These are phyloP conservation scores for Corynespora cassiicola DNA, from an alignment of 2,329 filamentous ascomycete species.

Conservation along the genomic window DNA sequence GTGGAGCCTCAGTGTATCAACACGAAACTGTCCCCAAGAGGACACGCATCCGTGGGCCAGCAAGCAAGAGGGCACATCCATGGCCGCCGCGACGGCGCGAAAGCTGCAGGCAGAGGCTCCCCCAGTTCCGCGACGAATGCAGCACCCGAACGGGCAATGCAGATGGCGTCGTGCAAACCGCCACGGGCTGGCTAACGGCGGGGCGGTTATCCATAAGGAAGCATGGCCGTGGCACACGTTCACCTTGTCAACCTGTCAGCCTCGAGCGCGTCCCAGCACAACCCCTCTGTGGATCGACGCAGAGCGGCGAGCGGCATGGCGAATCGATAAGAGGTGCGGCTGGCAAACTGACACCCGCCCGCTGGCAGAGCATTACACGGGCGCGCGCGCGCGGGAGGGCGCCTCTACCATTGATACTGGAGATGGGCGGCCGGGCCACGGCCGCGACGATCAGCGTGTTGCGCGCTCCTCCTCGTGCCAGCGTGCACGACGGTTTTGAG, in stretches of 20 bases:
- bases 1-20: slow-evolving; percentile 42
- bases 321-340: slow-evolving; percentile 47
- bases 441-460: slow-evolving; percentile 9
- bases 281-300: slow-evolving; percentile 41
- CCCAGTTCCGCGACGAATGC: slow-evolving; percentile 20
- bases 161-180: slow-evolving; percentile 30
- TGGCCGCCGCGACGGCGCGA: slow-evolving; percentile 8
- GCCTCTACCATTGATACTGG: slow-evolving; percentile 18
- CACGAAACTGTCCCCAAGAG: slow-evolving; percentile 39
- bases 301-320: slow-evolving; percentile 39
- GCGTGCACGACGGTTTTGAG: slow-evolving; percentile 21
- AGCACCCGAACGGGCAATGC: slow-evolving; percentile 36
- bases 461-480: slow-evolving; percentile 24
- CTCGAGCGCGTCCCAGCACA: slow-evolving; percentile 31
- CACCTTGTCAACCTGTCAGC: slow-evolving; percentile 43
- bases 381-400: slow-evolving; percentile 20
- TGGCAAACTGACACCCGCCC: slow-evolving; percentile 27
- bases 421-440: slow-evolving; percentile 1
- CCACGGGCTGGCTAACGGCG: slow-evolving; percentile 17
- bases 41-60: slow-evolving; percentile 15
- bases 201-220: slow-evolving; percentile 21
- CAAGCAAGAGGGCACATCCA: slow-evolving; percentile 14
- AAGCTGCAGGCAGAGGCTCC: no score
- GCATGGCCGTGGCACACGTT: slow-evolving; percentile 33
- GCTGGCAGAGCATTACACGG: slow-evolving; percentile 28